Evolutionary conservation across 768 basidiomycete species (phyloP).

Genomic region (Austroboletus eburneus): DNA sequence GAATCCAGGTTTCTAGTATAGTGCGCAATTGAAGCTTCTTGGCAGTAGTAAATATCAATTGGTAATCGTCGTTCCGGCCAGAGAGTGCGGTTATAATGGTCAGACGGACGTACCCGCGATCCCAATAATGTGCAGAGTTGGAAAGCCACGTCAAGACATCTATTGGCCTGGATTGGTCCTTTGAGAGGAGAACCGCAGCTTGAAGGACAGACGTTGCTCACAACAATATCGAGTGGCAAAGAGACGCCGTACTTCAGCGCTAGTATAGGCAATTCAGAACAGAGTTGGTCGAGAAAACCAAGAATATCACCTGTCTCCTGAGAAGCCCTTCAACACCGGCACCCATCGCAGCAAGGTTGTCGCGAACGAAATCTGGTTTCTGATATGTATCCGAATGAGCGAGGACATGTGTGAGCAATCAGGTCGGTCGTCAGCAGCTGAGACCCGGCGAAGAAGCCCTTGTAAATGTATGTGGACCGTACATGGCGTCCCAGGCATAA

Average conservation of each 20-base stretch:
- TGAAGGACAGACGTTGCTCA: background rate
- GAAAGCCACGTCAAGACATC: conserved; percentile 66
- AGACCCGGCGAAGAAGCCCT: conserved; percentile 47
- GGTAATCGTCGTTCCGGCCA: conserved; percentile 46
- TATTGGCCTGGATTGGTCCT: conserved; percentile 31
- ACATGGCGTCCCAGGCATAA: conserved; percentile 40
- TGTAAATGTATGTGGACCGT: conserved; percentile 52
- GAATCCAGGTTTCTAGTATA: conserved; percentile 56
- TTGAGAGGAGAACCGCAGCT: conserved; percentile 38
- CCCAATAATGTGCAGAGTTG: conserved; percentile 76
- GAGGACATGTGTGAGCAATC: conserved; percentile 53
- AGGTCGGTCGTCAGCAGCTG: conserved; percentile 60
- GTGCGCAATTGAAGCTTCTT: conserved; percentile 49
- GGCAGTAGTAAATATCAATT: conserved; percentile 49
- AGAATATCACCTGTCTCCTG: conserved; percentile 40
- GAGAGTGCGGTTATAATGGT: conserved; percentile 43
- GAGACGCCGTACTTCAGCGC: conserved; percentile 38
- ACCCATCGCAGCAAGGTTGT: conserved; percentile 48
- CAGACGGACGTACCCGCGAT: conserved; percentile 46
- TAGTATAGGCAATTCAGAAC: too few species aligned
- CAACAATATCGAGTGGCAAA: background rate
- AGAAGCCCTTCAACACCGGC: conserved; percentile 47
- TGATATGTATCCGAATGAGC: conserved; percentile 52
- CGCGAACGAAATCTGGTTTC: conserved; percentile 56
- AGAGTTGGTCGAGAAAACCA: background rate